These are phyloP conservation scores for Cryptococcus wingfieldii DNA, from an alignment of 1,284 basidiomycete species.

Conservation along the genomic window DNA sequence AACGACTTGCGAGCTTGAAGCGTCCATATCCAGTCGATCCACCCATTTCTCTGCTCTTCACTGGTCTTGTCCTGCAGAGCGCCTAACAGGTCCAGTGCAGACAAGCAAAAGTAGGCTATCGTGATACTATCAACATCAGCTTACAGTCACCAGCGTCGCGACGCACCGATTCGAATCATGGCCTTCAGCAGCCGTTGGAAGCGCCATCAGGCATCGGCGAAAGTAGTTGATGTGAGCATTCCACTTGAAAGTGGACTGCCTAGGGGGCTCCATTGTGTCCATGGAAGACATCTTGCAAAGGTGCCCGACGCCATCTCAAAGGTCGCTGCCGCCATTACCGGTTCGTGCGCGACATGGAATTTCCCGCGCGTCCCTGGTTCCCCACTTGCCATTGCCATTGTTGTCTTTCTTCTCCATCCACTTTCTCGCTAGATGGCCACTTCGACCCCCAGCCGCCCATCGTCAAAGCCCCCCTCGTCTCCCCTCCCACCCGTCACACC, in stretches of 20 bases:
- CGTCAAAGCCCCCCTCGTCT: neutral
- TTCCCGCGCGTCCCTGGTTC: neutral
- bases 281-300: neutral
- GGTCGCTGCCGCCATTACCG: neutral
- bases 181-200: slow-evolving; percentile 39
- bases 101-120: slow-evolving; percentile 77
- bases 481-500: neutral
- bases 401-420: neutral
- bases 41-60: slow-evolving; percentile 57
- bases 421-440: neutral
- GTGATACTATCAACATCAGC: slow-evolving; percentile 58
- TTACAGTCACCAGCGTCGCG: neutral
- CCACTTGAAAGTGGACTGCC: slow-evolving; percentile 43
- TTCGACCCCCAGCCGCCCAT: neutral
- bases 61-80: slow-evolving; percentile 54
- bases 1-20: slow-evolving; percentile 58
- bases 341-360: neutral
- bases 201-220: slow-evolving; percentile 36
- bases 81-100: slow-evolving; percentile 68
- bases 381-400: neutral
- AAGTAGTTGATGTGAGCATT: slow-evolving; percentile 48
- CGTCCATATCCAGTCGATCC: slow-evolving; percentile 82
- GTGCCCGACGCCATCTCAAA: neutral
- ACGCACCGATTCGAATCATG: slow-evolving; percentile 46
- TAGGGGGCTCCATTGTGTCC: slow-evolving; percentile 2